These are phyloP conservation scores for Triticum timopheevii DNA, from an alignment of 176 grass and related monocot genomes.

Conservation along the genomic window DNA sequence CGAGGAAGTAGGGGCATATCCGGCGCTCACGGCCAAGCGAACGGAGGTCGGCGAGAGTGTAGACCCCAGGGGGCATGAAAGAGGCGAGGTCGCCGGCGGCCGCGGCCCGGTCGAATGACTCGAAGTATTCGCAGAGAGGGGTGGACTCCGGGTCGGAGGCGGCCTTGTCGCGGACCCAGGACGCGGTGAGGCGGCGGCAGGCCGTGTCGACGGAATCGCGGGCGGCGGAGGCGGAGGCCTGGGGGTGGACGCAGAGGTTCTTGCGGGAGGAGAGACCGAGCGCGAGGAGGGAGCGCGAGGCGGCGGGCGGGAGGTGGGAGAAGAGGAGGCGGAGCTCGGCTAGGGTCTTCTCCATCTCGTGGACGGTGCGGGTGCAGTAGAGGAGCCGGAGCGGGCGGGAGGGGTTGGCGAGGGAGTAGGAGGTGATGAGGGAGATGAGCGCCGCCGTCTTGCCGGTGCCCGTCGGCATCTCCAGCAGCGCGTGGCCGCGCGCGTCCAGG, in stretches of 20 bases:
- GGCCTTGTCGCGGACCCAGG: constrained; percentile 74
- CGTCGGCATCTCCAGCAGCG: constrained; percentile 93
- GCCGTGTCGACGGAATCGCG: constrained; percentile 91
- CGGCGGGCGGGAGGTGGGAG: constrained; percentile 49
- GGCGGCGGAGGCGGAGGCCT: constrained; percentile 58
- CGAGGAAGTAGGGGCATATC: constrained; percentile 93
- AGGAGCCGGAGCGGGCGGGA: constrained; percentile 61
- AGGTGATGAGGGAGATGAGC: constrained; percentile 80
- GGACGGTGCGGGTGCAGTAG: constrained; percentile 98
- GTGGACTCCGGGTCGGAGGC: constrained; percentile 46
- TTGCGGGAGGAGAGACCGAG: constrained; percentile 79
- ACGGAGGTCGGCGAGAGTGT: constrained; percentile 80
- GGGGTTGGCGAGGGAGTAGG: constrained; percentile 65
- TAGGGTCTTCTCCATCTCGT: constrained; percentile 98
- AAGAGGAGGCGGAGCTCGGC: constrained; percentile 82
- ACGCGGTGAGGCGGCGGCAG: constrained; percentile 85
- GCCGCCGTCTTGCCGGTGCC: constrained; percentile 95
- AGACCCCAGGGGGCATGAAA: constrained; percentile 72
- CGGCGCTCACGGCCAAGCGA: constrained; percentile 58
- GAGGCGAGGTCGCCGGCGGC: constrained; percentile 48
- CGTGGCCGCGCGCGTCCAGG: constrained; percentile 88
- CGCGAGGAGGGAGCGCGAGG: constrained; percentile 60
- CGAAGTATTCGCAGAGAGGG: constrained; percentile 75
- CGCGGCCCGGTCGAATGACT: constrained; percentile 71
- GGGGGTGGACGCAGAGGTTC: constrained; percentile 88